phyloP scores from a whole-genome alignment of 2,329 filamentous ascomycete genomes.

The Diaporthe capsici region DNA sequence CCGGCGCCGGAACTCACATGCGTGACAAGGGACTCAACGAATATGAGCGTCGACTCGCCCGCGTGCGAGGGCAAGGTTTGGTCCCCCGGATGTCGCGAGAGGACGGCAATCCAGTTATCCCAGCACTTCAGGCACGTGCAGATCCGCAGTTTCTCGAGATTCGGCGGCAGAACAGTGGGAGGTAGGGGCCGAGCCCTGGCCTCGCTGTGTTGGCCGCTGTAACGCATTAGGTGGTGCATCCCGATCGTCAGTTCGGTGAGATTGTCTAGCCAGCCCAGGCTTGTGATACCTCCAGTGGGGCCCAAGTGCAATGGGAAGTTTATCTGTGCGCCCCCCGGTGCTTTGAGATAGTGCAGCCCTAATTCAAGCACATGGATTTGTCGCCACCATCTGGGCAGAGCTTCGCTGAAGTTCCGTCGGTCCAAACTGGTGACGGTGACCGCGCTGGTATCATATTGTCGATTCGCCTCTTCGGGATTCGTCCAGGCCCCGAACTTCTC shows the following conservation, averaged over 20 bases:
- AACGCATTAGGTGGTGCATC: background rate
- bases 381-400: background rate
- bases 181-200: background rate
- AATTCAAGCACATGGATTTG: background rate
- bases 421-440: background rate
- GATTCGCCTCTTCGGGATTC: background rate
- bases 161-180: background rate
- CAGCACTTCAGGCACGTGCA: background rate
- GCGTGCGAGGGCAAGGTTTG: background rate
- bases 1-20: background rate
- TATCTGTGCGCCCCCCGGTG: no score
- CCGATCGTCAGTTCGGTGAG: background rate
- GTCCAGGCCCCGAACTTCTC: background rate
- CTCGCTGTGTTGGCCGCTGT: background rate
- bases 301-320: background rate
- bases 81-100: background rate
- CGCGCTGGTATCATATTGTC: background rate
- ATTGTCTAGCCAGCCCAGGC: background rate
- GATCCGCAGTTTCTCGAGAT: background rate
- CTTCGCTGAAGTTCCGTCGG: background rate
- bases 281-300: background rate
- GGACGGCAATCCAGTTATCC: background rate
- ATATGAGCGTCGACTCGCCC: background rate
- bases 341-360: background rate
- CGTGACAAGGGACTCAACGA: background rate